phyloP scores from a whole-genome alignment of 257 asterid genomes.

The Solanum corneliomulleri region DNA sequence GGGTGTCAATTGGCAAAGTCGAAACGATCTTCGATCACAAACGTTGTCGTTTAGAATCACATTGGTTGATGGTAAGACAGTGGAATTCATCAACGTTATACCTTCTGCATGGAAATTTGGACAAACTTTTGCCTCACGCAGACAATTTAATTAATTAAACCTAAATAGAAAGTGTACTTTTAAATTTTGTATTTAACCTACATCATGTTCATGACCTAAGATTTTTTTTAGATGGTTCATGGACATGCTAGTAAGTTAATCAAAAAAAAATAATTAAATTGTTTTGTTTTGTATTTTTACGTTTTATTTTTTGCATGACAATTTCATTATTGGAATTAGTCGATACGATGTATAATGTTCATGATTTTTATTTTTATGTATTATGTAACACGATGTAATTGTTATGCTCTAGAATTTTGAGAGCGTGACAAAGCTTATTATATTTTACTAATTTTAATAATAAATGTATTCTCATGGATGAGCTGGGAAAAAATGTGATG shows the following conservation, averaged over 20 bases:
- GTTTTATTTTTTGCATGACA: not conserved
- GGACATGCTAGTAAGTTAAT: not conserved
- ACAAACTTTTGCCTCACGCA: conserved; percentile 53
- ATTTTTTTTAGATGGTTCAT: not conserved
- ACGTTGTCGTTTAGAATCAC: conserved; percentile 41
- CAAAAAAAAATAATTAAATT: not conserved
- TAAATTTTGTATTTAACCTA: not conserved
- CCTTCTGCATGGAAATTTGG: conserved; percentile 65
- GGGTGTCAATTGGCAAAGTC: conserved; percentile 69
- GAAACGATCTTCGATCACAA: conserved; percentile 35
- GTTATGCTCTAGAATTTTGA: not conserved
- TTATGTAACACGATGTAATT: not conserved
- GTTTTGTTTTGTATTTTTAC: not conserved
- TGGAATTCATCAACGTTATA: conserved; percentile 32
- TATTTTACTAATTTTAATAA: not conserved
- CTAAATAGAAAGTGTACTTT: not conserved
- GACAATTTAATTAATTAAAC: conserved; percentile 15
- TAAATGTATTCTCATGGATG: not conserved
- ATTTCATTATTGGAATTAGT: not conserved
- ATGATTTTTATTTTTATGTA: not conserved
- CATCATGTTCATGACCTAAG: not conserved
- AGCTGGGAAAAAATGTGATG: not conserved
- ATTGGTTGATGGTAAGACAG: conserved; percentile 24
- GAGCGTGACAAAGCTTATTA: not conserved
- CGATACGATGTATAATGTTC: not conserved